Conservation (phyloP, 371 early-diverging fungal species). For the Rhizopus delemar region DNA sequence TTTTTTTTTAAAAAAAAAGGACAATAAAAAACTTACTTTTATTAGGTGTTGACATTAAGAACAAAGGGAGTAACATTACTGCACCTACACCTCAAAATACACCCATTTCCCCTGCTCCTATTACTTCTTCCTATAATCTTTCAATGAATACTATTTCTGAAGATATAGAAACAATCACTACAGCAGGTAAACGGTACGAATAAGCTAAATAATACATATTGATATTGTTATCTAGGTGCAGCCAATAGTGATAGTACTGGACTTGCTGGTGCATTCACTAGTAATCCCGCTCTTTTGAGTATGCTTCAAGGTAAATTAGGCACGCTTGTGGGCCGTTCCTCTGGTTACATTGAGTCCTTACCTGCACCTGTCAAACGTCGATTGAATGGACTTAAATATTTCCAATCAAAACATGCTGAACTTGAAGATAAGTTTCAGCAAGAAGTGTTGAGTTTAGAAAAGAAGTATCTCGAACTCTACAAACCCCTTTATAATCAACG, state of each 20-base stretch:
- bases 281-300: conserved; percentile 55
- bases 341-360: conserved; percentile 81
- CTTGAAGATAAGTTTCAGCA: conserved; percentile 84
- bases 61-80: conserved; percentile 45
- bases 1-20: neutral
- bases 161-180: conserved; percentile 50
- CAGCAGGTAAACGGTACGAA: conserved; percentile 10
- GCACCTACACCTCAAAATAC: conserved; percentile 80
- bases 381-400: conserved; percentile 78
- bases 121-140: conserved; percentile 54
- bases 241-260: conserved; percentile 7
- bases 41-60: conserved; percentile 40
- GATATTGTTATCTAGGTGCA: neutral
- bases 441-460: conserved; percentile 89
- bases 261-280: conserved; percentile 40
- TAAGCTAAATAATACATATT: neutral
- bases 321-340: conserved; percentile 75
- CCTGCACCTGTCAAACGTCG: conserved; percentile 78
- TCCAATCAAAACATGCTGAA: conserved; percentile 80
- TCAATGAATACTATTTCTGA: conserved; percentile 48
- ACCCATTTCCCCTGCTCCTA: conserved; percentile 68
- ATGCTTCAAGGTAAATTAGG: conserved; percentile 74
- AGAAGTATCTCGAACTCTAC: conserved; percentile 84
- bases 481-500: conserved; percentile 89
- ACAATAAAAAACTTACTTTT: neutral